Evolutionary conservation across 306 rosid species (phyloP).

Genomic region (barrel medic (Medicago truncatula)): DNA sequence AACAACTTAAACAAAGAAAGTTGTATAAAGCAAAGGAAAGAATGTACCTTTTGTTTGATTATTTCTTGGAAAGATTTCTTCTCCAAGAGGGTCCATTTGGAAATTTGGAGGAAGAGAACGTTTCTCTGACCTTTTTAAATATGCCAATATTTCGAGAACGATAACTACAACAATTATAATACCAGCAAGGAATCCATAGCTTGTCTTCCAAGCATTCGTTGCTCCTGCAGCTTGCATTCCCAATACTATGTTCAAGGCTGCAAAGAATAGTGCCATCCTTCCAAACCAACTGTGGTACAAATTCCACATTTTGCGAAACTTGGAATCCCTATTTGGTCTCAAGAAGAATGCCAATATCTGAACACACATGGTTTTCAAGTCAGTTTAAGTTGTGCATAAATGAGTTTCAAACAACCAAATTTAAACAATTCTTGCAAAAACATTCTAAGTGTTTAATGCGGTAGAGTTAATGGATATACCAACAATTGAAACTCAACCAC

Average conservation of each 20-base stretch:
- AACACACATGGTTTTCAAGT: constrained; percentile 38
- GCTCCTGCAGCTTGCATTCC: constrained; percentile 85
- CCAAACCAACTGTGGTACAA: constrained; percentile 94
- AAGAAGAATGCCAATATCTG: constrained; percentile 86
- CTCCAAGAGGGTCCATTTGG: constrained; percentile 60
- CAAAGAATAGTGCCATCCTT: constrained; percentile 89
- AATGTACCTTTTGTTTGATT: constrained; percentile 44
- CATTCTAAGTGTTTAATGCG: background rate
- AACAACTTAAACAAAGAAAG: background rate
- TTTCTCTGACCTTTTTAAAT: constrained; percentile 69
- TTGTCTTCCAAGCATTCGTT: constrained; percentile 78
- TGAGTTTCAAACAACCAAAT: background rate
- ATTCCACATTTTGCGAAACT: constrained; percentile 81
- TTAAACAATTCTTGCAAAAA: background rate
- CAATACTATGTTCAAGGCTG: constrained; percentile 82
- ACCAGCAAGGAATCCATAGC: constrained; percentile 84
- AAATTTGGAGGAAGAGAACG: constrained; percentile 63
- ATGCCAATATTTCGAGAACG: constrained; percentile 70
- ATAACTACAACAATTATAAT: constrained; percentile 64
- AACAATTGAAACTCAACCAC: too few relatives aligned
- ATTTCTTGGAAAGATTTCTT: constrained; percentile 41
- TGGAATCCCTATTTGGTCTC: constrained; percentile 74
- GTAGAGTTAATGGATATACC: background rate
- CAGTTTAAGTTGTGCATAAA: constrained; percentile 31
- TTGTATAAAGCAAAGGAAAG: background rate